Evolutionary conservation across 1,284 basidiomycete species (phyloP), one percentile per base, ranked within the genome.

Genomic region (Marasmius fiardii): DNA sequence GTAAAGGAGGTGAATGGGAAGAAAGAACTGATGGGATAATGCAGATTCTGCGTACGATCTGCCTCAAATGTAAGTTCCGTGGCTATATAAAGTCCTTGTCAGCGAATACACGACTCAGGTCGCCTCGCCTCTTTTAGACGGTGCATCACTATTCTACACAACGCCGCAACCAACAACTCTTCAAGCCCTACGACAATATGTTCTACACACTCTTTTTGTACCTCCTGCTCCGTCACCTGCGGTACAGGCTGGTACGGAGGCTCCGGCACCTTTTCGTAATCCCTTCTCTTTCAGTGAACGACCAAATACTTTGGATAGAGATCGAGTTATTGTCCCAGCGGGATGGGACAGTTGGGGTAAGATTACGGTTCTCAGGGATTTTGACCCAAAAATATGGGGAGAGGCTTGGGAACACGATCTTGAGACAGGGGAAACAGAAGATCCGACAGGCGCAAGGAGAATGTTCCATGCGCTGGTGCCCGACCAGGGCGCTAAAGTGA

Each of bases 281-380:
- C 82, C 88, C 0, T 97, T 97, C 71, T 87, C 92, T 0, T 98
- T 98, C 72, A 73, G 80, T 2, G 83, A 93, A 57, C 88, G 90
- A 59, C 89, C 96, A 0, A 98, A 97, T 66, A 90, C 93, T 0
- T 78, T 98, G 24, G 96, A 99, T 67, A 83, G 95, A 31, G 95
- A 98, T 65, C 88, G 85, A 7, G 90, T 99, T 49, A 81, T 97
- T 48, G 87, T 99, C 0, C 97, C 96, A 1, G 81, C 91, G 1
- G 97, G 96, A 2, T 99, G 96, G 97, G 96, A 99, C 69, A 92
- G 90, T 60, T 98, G 93, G 91, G 95, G 94, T 2, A 98, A 98
- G 77, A 98, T 98, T 60, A 80, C 81, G 2, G 90, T 98, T 2
- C 73, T 98, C 54, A 78, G 94, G 49, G 96, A 98, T 0, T 99